These are phyloP conservation scores for Bipolaris bicolor DNA, from an alignment of 2,329 filamentous ascomycete species.

Conservation along the genomic window DNA sequence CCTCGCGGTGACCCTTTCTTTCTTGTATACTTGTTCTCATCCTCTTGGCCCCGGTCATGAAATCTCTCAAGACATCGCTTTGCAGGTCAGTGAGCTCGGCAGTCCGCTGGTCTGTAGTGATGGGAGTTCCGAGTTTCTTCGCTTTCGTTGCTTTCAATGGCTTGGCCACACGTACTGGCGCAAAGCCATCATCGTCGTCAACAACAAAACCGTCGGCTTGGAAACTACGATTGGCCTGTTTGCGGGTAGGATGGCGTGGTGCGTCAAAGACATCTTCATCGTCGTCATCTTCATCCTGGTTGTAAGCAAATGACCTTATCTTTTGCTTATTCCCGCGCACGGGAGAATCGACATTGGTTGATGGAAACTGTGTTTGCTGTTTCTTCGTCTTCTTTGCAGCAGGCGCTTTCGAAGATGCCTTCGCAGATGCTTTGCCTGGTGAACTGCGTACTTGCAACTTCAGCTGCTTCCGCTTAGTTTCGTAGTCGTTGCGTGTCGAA, in stretches of 20 bases:
- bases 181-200: slow-evolving; percentile 56
- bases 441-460: slow-evolving; percentile 62
- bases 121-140: slow-evolving; percentile 62
- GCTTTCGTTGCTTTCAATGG: slow-evolving; percentile 46
- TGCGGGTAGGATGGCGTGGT: slow-evolving; percentile 26
- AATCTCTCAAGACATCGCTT: slow-evolving; percentile 66
- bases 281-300: slow-evolving; percentile 36
- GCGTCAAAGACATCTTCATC: slow-evolving; percentile 32
- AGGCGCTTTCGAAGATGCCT: slow-evolving; percentile 33
- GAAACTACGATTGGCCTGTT: slow-evolving; percentile 42
- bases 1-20: slow-evolving; percentile 61
- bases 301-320: slow-evolving; percentile 36
- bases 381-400: slow-evolving; percentile 34
- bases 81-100: slow-evolving; percentile 65
- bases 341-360: slow-evolving; percentile 72
- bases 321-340: slow-evolving; percentile 54
- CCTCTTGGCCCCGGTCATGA: slow-evolving; percentile 67
- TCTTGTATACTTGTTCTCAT: slow-evolving; percentile 68
- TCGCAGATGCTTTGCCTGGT: slow-evolving; percentile 46
- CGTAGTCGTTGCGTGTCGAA: slow-evolving; percentile 55
- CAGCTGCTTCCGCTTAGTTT: slow-evolving; percentile 43
- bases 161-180: slow-evolving; percentile 43
- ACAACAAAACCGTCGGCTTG: slow-evolving; percentile 48
- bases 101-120: slow-evolving; percentile 63
- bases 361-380: slow-evolving; percentile 59